These are phyloP conservation scores for Fusarium virguliforme DNA, from an alignment of 2,329 filamentous ascomycete genomes.

Conservation along the genomic window DNA sequence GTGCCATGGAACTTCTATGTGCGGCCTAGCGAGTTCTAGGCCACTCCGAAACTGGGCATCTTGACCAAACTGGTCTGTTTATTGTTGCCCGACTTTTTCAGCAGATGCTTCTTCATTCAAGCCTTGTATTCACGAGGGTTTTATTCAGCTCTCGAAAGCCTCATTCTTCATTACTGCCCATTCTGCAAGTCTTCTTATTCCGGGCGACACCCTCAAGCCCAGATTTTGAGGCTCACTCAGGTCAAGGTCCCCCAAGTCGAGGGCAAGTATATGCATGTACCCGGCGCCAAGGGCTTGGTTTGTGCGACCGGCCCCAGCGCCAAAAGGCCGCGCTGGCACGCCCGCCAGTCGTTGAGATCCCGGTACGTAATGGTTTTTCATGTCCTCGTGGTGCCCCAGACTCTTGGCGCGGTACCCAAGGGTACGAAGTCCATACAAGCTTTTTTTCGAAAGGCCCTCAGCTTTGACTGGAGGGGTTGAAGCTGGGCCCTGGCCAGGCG, in stretches of 20 bases:
- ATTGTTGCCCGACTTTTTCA: constrained; percentile 1
- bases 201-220: too few species aligned
- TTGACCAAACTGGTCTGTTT: not conserved
- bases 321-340: constrained; percentile 24
- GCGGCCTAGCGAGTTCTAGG: constrained; percentile 10
- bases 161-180: not conserved
- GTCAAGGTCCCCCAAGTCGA: constrained; percentile 29
- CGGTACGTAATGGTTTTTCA: constrained; percentile 43
- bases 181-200: not conserved
- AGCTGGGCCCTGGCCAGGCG: not conserved
- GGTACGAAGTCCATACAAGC: constrained; percentile 44
- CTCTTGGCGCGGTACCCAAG: constrained; percentile 41
- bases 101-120: not conserved
- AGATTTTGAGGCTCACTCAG: constrained; percentile 34
- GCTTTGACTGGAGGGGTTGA: not conserved
- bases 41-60: constrained; percentile 17
- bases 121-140: not conserved
- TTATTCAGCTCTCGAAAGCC: not conserved
- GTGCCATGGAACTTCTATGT: constrained; percentile 13
- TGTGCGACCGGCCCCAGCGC: constrained; percentile 34
- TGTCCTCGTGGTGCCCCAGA: constrained; percentile 45
- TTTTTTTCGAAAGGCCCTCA: constrained; percentile 18
- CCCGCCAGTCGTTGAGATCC: constrained; percentile 35
- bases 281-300: constrained; percentile 29
- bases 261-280: constrained; percentile 42